These are phyloP conservation scores for Linnemannia hyalina DNA, from an alignment of 192 early-diverging fungal species.

Conservation along the genomic window DNA sequence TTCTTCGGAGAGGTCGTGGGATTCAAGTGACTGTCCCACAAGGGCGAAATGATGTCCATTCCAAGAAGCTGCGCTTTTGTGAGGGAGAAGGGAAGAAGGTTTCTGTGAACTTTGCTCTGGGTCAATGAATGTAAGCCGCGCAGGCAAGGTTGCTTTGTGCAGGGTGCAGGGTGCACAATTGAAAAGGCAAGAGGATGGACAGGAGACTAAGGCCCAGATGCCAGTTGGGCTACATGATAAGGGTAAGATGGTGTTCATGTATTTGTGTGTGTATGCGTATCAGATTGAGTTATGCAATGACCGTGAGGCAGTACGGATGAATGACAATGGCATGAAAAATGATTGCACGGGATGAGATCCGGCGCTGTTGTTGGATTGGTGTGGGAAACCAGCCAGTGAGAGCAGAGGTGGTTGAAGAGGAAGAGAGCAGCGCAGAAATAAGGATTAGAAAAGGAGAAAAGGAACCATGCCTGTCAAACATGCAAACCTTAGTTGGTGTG, in stretches of 20 bases:
- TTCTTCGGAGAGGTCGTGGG: not conserved
- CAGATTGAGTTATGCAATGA: not conserved
- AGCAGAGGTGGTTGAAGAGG: too few relatives aligned
- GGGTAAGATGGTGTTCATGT: too few relatives aligned
- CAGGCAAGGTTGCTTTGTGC: not conserved
- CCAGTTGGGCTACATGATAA: too few relatives aligned
- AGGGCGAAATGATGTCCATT: conserved; percentile 3
- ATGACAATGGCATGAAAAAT: not conserved
- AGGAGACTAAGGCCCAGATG: too few relatives aligned
- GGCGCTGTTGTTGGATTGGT: not conserved
- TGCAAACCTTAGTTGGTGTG: not conserved
- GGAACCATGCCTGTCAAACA: not conserved
- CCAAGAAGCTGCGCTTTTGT: not conserved
- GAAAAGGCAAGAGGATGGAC: too few relatives aligned
- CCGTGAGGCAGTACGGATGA: not conserved
- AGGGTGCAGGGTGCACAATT: too few relatives aligned
- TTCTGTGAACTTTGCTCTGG: not conserved
- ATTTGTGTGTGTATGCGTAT: not conserved
- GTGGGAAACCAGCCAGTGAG: too few relatives aligned
- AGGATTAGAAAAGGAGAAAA: too few relatives aligned
- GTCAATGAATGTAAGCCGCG: not conserved
- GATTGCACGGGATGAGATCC: not conserved
- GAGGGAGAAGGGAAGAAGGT: not conserved
- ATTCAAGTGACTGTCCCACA: not conserved
- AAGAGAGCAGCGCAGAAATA: too few relatives aligned